These are phyloP conservation scores for Nakazawaea anatomiae DNA, from an alignment of 805 yeast genomes.

Conservation along the genomic window DNA sequence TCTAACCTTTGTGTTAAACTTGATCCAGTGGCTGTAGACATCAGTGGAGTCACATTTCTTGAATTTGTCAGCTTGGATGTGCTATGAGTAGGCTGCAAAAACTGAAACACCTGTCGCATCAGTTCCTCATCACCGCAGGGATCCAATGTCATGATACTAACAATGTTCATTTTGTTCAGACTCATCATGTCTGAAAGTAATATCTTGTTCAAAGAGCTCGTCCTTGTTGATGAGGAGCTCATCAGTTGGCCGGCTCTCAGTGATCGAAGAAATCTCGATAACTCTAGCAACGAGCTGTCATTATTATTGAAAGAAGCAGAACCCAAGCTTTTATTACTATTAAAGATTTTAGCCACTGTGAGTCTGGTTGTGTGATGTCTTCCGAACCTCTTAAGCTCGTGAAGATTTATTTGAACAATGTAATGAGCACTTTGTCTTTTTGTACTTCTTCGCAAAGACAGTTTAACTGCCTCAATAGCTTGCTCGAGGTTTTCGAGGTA, in stretches of 20 bases:
- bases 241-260: constrained; percentile 32
- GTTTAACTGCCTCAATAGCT: constrained; percentile 30
- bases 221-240: constrained; percentile 34
- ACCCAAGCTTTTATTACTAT: no score
- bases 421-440: constrained; percentile 34
- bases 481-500: constrained; percentile 30
- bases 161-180: constrained; percentile 21
- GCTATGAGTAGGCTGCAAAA: background rate
- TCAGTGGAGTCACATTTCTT: constrained; percentile 18
- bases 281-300: constrained; percentile 29
- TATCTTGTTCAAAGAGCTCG: constrained; percentile 42
- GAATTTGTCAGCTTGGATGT: background rate
- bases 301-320: no score
- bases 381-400: constrained; percentile 10
- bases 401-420: constrained; percentile 37
- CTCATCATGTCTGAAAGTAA: constrained; percentile 36
- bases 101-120: constrained; percentile 20
- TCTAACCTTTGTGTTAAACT: background rate
- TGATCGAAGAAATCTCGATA: constrained; percentile 42
- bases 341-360: constrained; percentile 39
- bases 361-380: constrained; percentile 28
- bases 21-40: constrained; percentile 10
- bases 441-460: constrained; percentile 33
- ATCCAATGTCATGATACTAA: constrained; percentile 32
- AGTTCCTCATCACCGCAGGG: constrained; percentile 31